phyloP scores from a whole-genome alignment of 441 rosid genomes.

The Gossypium lobatum region DNA sequence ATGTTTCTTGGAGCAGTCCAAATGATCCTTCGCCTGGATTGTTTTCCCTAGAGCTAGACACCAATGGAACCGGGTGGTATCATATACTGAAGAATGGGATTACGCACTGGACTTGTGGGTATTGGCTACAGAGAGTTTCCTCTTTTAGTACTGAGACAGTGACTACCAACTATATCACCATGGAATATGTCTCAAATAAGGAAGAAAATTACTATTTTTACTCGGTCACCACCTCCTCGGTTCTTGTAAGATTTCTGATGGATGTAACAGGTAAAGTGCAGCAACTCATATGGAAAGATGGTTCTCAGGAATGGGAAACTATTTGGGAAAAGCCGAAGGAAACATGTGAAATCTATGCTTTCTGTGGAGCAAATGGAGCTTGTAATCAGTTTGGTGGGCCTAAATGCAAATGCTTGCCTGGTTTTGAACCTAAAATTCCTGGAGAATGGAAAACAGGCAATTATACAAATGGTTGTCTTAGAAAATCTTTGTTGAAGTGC shows the following conservation, averaged over 20 bases:
- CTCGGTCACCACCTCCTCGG: slow-evolving; percentile 18
- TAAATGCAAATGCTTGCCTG: slow-evolving; percentile 44
- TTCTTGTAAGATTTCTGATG: slow-evolving; percentile 37
- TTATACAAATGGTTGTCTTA: slow-evolving; percentile 46
- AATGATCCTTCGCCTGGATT: slow-evolving; percentile 64
- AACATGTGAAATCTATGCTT: slow-evolving; percentile 51
- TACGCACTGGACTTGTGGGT: slow-evolving; percentile 56
- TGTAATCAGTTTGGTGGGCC: slow-evolving; percentile 33
- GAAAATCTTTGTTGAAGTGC: slow-evolving; percentile 46
- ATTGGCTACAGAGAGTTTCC: slow-evolving; percentile 54
- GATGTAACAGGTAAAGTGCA: slow-evolving; percentile 50
- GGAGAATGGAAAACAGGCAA: slow-evolving; percentile 43
- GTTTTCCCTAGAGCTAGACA: slow-evolving; percentile 53
- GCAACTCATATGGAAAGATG: slow-evolving; percentile 32
- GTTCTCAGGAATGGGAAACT: slow-evolving; percentile 31
- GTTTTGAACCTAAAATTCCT: slow-evolving; percentile 33
- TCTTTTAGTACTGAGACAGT: background rate
- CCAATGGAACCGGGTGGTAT: slow-evolving; percentile 40
- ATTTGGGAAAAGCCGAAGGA: slow-evolving; percentile 67
- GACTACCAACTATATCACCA: background rate
- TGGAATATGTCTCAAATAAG: slow-evolving; percentile 24
- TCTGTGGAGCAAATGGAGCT: slow-evolving; percentile 54
- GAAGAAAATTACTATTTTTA: slow-evolving; percentile 53
- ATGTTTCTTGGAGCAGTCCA: slow-evolving; percentile 50
- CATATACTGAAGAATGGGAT: slow-evolving; percentile 35